A percentile compares a stretch with the other conserved stretches of the same genome.
phyloP scores from a whole-genome alignment of 768 basidiomycete species.

The Boletus sp. region DNA sequence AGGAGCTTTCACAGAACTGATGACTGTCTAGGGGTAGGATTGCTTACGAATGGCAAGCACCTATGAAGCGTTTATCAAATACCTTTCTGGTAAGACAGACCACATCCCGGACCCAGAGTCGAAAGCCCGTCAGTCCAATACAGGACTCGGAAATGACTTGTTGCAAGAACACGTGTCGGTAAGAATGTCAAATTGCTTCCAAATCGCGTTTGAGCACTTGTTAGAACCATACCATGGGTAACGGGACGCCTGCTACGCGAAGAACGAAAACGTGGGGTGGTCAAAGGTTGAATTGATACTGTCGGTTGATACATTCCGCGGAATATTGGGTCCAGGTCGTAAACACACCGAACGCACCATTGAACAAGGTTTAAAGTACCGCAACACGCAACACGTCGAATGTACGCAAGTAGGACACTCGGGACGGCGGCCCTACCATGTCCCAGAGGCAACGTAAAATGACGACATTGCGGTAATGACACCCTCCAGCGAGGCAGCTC shows the following conservation, averaged over 20 bases:
- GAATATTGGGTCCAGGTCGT: conserved; percentile 5
- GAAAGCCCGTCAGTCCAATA: conserved; percentile 1
- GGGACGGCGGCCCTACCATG: conserved; percentile 4
- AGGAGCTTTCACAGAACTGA: conserved; percentile 9
- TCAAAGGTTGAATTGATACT: conserved; percentile 4
- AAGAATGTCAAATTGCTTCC: conserved; percentile 1
- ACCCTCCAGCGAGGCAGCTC: conserved; percentile 1
- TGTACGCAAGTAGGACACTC: conserved; percentile 14
- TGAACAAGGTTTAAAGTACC: conserved; percentile 13
- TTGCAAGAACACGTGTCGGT: conserved; percentile 7
- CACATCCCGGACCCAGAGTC: not conserved
- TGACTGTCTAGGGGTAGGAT: not conserved
- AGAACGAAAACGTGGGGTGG: conserved; percentile 4
- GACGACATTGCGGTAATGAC: conserved; percentile 7
- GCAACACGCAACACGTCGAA: conserved; percentile 10
- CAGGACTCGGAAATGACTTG: not conserved
- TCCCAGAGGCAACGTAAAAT: conserved; percentile 12
- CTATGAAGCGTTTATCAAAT: not conserved
- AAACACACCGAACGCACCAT: not conserved
- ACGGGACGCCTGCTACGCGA: not conserved
- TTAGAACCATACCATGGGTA: not conserved
- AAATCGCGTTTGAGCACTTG: not conserved
- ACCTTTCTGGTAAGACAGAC: conserved; percentile 3
- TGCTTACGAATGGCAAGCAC: conserved; percentile 8
- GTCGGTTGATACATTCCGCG: conserved; percentile 12